phyloP scores from a whole-genome alignment of 495 filamentous ascomycete genomes.

The Penicillium diatomitis region DNA sequence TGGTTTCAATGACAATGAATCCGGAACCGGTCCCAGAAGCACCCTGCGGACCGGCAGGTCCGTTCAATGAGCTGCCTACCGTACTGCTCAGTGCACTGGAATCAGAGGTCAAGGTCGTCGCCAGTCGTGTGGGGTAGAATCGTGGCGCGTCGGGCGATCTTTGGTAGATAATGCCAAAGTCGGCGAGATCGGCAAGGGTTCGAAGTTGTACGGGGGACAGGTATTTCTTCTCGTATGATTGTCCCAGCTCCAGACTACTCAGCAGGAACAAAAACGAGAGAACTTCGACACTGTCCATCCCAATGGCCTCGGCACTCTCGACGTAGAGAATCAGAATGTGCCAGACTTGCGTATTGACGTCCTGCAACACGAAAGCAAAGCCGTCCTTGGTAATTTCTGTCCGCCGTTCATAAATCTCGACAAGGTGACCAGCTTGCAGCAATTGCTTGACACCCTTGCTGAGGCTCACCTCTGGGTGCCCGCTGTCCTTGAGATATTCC shows the following conservation, averaged over 20 bases:
- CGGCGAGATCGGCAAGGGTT: slow-evolving; percentile 75
- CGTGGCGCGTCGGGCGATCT: slow-evolving; percentile 45
- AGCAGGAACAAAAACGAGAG: slow-evolving; percentile 94
- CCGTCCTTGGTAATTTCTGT: slow-evolving; percentile 79
- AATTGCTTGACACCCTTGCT: slow-evolving; percentile 76
- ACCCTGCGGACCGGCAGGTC: slow-evolving; percentile 24
- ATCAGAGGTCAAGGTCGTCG: slow-evolving; percentile 88
- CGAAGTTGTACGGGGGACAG: slow-evolving; percentile 72
- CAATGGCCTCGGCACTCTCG: slow-evolving; percentile 66
- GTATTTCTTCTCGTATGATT: slow-evolving; percentile 72
- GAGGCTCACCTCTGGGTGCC: slow-evolving; percentile 43
- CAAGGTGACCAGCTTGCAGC: slow-evolving; percentile 68
- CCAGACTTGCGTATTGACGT: slow-evolving; percentile 95
- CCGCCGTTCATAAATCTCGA: slow-evolving; percentile 51
- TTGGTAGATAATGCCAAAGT: slow-evolving; percentile 87
- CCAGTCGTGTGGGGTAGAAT: slow-evolving; percentile 91
- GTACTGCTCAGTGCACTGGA: slow-evolving; percentile 47
- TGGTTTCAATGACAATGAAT: slow-evolving; percentile 96
- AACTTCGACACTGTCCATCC: slow-evolving; percentile 83
- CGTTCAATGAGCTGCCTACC: slow-evolving; percentile 25
- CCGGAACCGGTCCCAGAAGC: slow-evolving; percentile 55
- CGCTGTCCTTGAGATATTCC: slow-evolving; percentile 37
- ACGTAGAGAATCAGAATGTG: slow-evolving; percentile 87
- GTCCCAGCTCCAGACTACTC: slow-evolving; percentile 84
- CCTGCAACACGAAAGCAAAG: slow-evolving; percentile 89